A percentile compares a stretch with the other conserved stretches of the same genome.
These are phyloP conservation scores for Auriscalpium vulgare DNA, from an alignment of 768 basidiomycete species.

Conservation along the genomic window DNA sequence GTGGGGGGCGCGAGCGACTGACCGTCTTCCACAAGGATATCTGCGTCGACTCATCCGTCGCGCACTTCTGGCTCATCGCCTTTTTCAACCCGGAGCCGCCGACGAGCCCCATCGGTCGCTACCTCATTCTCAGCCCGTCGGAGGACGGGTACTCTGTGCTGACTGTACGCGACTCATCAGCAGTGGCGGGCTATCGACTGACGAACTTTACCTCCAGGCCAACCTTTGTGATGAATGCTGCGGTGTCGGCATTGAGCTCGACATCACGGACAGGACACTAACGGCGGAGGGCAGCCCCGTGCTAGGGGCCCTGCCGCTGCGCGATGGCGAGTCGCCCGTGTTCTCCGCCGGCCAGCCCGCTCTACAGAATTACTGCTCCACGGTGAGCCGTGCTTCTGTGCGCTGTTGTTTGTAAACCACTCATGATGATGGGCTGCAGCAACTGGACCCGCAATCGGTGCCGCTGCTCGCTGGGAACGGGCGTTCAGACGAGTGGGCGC, in stretches of 20 bases:
- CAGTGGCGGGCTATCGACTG: background rate
- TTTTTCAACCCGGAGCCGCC: background rate
- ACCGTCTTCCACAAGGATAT: background rate
- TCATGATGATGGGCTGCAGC: background rate
- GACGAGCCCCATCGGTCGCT: background rate
- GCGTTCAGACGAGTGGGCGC: slow-evolving; percentile 13
- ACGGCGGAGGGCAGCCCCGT: background rate
- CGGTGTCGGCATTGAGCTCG: background rate
- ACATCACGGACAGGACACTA: background rate
- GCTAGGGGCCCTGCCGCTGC: background rate
- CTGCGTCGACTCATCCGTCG: background rate
- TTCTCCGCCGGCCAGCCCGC: background rate
- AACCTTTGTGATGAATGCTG: background rate
- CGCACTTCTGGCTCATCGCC: background rate
- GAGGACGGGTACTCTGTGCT: background rate
- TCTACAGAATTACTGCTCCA: background rate
- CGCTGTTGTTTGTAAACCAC: background rate
- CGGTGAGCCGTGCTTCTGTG: background rate
- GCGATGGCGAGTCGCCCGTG: background rate
- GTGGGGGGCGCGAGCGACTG: background rate
- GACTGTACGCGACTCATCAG: background rate
- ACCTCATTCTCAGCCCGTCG: background rate
- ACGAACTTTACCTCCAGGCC: background rate
- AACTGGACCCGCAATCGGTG: background rate
- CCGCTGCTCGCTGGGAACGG: background rate